A percentile compares a stretch with the other conserved stretches of the same genome.
Conservation (phyloP, 1,139 yeast species). For the Casaregolazyma lundiana region DNA sequence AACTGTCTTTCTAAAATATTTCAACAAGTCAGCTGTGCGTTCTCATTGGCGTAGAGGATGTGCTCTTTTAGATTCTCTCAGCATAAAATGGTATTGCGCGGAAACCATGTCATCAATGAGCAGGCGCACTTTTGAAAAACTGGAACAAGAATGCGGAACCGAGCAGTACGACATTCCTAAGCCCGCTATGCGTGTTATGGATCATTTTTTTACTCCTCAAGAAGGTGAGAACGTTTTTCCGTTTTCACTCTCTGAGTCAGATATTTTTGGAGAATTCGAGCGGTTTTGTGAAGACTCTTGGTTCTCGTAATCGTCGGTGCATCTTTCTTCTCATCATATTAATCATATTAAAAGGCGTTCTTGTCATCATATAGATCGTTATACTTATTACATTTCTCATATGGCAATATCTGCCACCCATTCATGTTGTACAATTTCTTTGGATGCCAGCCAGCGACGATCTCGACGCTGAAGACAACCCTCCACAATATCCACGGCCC, state of each 20-base stretch:
- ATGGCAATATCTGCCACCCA: conserved; percentile 31
- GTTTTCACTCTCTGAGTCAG: conserved; percentile 18
- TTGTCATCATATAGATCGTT: neutral
- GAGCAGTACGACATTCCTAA: neutral
- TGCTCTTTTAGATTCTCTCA: conserved; percentile 20
- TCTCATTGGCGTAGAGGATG: conserved; percentile 25
- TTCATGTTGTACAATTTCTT: conserved; percentile 35
- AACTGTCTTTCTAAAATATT: conserved; percentile 24
- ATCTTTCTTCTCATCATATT: neutral
- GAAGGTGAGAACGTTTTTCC: neutral
- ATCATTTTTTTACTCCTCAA: neutral
- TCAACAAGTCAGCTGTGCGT: conserved; percentile 12
- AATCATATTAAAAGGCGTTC: neutral
- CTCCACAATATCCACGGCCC: conserved; percentile 51
- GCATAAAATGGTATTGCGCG: conserved; percentile 29
- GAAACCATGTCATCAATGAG: conserved; percentile 30
- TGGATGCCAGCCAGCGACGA: conserved; percentile 39
- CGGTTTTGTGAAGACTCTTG: conserved; percentile 19
- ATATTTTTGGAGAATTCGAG: conserved; percentile 25
- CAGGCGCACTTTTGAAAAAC: conserved; percentile 24
- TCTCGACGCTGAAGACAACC: conserved; percentile 52
- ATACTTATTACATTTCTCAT: neutral
- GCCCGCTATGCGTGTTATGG: neutral
- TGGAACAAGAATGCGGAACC: conserved; percentile 20
- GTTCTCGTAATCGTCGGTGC: conserved; percentile 21